Evolutionary conservation across 805 yeast genomes (phyloP).

Genomic region (Naumovozyma castellii): DNA sequence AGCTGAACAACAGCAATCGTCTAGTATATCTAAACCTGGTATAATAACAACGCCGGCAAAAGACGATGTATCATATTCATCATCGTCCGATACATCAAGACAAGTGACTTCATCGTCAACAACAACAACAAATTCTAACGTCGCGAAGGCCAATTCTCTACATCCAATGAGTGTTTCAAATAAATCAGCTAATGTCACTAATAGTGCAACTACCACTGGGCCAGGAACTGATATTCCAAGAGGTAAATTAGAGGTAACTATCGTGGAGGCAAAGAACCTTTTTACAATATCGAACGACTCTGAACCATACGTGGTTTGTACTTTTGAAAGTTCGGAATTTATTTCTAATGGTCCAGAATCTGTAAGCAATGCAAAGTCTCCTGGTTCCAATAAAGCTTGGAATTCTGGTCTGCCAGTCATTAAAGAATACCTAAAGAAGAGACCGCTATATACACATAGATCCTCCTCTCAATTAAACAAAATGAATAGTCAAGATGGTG

Average conservation of each 20-base stretch:
- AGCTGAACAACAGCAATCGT: not conserved
- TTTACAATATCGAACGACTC: constrained; percentile 45
- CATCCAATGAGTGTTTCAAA: constrained; percentile 2
- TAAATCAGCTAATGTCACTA: constrained; percentile 2
- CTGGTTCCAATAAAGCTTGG: constrained; percentile 4
- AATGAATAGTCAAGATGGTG: constrained; percentile 10
- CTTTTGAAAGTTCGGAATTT: constrained; percentile 84
- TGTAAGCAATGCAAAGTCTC: constrained; percentile 6
- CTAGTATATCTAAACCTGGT: not conserved
- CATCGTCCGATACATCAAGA: not conserved
- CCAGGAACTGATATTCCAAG: constrained; percentile 41
- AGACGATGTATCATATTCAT: not conserved
- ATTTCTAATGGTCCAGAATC: constrained; percentile 71
- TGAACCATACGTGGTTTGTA: constrained; percentile 83
- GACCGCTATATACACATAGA: constrained; percentile 37
- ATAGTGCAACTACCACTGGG: constrained; percentile 8
- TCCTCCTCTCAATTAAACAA: constrained; percentile 36
- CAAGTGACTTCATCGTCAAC: not conserved
- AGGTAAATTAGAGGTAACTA: constrained; percentile 75
- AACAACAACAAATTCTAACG: not conserved
- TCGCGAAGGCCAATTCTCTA: not conserved
- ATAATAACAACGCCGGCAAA: not conserved
- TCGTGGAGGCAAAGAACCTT: constrained; percentile 70
- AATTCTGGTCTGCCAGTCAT: constrained; percentile 17
- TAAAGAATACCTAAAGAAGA: constrained; percentile 23